Evolutionary conservation across 1,284 basidiomycete species (phyloP).

Genomic region (Grifola frondosa): DNA sequence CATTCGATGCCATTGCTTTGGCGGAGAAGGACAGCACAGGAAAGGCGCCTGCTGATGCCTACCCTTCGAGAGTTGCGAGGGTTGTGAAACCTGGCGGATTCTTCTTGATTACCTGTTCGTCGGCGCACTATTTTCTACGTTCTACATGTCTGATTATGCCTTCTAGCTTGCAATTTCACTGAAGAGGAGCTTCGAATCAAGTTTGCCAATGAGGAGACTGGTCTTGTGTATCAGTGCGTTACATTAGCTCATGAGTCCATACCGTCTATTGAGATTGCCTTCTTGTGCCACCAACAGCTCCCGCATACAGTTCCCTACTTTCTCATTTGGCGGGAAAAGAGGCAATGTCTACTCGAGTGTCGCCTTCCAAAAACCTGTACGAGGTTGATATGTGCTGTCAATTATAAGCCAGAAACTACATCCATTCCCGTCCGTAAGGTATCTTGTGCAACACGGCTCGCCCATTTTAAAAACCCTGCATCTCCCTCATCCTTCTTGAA

Average conservation of each 20-base stretch:
- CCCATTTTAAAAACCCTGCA: slow-evolving; percentile 60
- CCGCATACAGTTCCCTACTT: slow-evolving; percentile 66
- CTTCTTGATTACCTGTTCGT: slow-evolving; percentile 83
- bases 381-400: slow-evolving; percentile 2
- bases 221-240: slow-evolving; percentile 63
- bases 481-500: slow-evolving; percentile 44
- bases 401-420: slow-evolving; percentile 42
- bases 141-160: background rate
- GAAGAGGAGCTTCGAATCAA: slow-evolving; percentile 69
- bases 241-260: background rate
- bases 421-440: slow-evolving; percentile 64
- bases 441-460: slow-evolving; percentile 61
- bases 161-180: slow-evolving; percentile 87
- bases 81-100: slow-evolving; percentile 67
- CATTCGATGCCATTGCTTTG: slow-evolving; percentile 86
- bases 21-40: slow-evolving; percentile 61
- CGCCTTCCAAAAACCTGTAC: slow-evolving; percentile 59
- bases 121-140: slow-evolving; percentile 5
- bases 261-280: background rate
- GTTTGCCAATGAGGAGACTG: slow-evolving; percentile 53
- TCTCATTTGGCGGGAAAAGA: slow-evolving; percentile 74
- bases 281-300: slow-evolving; percentile 46
- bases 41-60: slow-evolving; percentile 53
- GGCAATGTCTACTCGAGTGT: slow-evolving; percentile 74
- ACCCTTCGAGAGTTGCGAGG: slow-evolving; percentile 58